phyloP scores from a whole-genome alignment of 495 filamentous ascomycete species.

The Filosporella fistucella region DNA sequence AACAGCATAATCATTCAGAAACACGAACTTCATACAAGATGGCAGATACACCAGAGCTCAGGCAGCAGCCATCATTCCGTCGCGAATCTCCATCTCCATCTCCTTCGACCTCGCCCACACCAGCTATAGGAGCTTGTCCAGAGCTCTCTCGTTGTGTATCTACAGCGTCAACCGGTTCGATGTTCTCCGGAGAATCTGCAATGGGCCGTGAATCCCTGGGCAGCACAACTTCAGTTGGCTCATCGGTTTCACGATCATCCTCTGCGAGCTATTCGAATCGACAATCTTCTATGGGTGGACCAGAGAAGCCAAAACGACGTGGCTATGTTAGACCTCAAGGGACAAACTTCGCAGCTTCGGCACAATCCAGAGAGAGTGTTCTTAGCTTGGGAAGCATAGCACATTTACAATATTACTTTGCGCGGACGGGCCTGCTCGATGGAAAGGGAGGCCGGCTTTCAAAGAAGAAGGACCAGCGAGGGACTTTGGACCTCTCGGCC shows the following conservation, averaged over 20 bases:
- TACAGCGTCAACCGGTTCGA: constrained; percentile 67
- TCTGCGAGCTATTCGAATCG: constrained; percentile 51
- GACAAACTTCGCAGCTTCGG: constrained; percentile 87
- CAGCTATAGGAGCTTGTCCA: constrained; percentile 58
- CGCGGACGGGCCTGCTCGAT: constrained; percentile 86
- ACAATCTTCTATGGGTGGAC: constrained; percentile 37
- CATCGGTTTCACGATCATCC: constrained; percentile 21
- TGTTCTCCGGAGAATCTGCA: constrained; percentile 52
- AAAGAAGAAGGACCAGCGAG: constrained; percentile 39
- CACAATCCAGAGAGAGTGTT: constrained; percentile 84
- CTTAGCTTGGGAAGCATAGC: constrained; percentile 95
- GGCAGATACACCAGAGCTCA: constrained; percentile 13
- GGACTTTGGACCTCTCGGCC: constrained; percentile 26
- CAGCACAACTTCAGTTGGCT: constrained; percentile 22
- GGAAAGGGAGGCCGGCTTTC: constrained; percentile 85
- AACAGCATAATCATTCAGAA: constrained; percentile 3
- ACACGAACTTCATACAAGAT: constrained; percentile 8
- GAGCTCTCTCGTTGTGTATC: constrained; percentile 72
- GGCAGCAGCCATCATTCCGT: constrained; percentile 21
- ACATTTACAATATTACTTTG: constrained; percentile 97
- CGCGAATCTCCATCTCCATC: constrained; percentile 57
- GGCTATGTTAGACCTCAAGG: constrained; percentile 90
- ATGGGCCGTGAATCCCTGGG: constrained; percentile 36
- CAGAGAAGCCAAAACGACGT: constrained; percentile 51
- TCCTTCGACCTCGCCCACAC: constrained; percentile 61